These are phyloP conservation scores for Tetracentron sinense DNA, from an alignment of 164 flowering plant genomes.

Conservation along the genomic window DNA sequence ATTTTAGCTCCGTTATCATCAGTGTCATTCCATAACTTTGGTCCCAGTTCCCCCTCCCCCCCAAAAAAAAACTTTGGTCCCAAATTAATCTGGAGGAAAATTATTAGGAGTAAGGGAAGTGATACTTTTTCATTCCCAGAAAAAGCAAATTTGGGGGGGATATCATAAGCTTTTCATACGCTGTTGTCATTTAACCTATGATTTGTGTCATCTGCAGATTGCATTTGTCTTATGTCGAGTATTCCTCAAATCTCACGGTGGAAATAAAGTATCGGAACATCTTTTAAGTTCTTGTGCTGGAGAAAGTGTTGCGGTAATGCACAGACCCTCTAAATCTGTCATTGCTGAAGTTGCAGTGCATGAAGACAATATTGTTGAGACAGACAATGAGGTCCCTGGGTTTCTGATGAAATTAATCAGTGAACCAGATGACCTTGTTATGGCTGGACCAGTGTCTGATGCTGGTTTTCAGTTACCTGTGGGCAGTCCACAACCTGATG, in stretches of 20 bases:
- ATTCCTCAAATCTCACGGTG: slow-evolving; percentile 33
- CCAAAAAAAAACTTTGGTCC: too few species aligned
- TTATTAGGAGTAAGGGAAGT: neutral
- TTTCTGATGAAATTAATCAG: slow-evolving; percentile 7
- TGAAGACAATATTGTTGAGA: slow-evolving; percentile 12
- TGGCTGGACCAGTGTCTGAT: slow-evolving; percentile 12
- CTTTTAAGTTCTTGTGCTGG: slow-evolving; percentile 34
- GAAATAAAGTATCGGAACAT: slow-evolving; percentile 29
- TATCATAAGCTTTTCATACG: neutral
- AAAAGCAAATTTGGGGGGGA: neutral
- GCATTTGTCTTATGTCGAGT: slow-evolving; percentile 57
- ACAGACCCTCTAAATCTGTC: slow-evolving; percentile 18
- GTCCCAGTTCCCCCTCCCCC: too few species aligned
- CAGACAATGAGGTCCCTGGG: slow-evolving; percentile 10
- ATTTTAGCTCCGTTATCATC: neutral
- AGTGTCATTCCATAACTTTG: too few species aligned
- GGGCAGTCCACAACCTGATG: slow-evolving; percentile 11
- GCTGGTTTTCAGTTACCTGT: slow-evolving; percentile 15
- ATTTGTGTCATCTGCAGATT: slow-evolving; percentile 31
- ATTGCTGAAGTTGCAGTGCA: slow-evolving; percentile 19
- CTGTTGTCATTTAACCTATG: slow-evolving; percentile 3
- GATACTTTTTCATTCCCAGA: neutral
- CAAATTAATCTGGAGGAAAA: neutral
- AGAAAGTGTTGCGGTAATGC: slow-evolving; percentile 39
- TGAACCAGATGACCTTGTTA: slow-evolving; percentile 19